A percentile compares a stretch with the other conserved stretches of the same genome.
Evolutionary conservation across 2,329 filamentous ascomycete genomes (phyloP).

Genomic region (Botrytis tulipae): DNA sequence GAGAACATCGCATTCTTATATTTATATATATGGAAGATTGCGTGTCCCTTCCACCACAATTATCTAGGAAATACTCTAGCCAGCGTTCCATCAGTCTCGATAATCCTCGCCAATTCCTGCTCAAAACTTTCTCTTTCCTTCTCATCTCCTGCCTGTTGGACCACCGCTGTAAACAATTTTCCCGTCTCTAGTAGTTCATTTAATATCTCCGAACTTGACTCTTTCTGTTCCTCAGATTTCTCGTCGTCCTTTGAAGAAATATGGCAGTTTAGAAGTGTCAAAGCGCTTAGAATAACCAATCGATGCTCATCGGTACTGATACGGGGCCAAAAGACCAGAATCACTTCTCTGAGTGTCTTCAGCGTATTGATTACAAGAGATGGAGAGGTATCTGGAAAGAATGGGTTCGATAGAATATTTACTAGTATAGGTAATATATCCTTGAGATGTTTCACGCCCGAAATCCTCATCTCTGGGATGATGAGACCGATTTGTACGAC

Average conservation of each 20-base stretch:
- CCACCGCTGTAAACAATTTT: neutral
- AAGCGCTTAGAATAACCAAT: conserved; percentile 60
- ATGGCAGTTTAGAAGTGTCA: conserved; percentile 44
- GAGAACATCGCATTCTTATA: neutral
- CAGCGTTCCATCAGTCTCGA: neutral
- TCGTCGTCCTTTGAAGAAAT: no score
- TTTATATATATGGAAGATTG: no score
- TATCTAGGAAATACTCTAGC: neutral
- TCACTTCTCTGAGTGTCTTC: conserved; percentile 53
- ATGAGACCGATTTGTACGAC: conserved; percentile 50
- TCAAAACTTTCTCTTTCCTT: neutral
- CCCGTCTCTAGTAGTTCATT: neutral
- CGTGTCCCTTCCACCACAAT: neutral
- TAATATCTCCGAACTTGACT: neutral
- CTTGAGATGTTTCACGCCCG: conserved; percentile 66
- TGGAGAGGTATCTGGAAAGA: conserved; percentile 55
- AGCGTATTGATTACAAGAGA: conserved; percentile 49
- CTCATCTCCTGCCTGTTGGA: neutral
- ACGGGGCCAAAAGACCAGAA: conserved; percentile 69
- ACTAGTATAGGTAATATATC: conserved; percentile 48
- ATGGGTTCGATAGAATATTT: conserved; percentile 65
- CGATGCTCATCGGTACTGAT: conserved; percentile 54
- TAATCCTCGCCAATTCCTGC: neutral
- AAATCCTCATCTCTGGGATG: conserved; percentile 57
- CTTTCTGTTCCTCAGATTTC: neutral